phyloP scores from a whole-genome alignment of 1,139 yeast genomes.

The Tardiomyces depauwii region DNA sequence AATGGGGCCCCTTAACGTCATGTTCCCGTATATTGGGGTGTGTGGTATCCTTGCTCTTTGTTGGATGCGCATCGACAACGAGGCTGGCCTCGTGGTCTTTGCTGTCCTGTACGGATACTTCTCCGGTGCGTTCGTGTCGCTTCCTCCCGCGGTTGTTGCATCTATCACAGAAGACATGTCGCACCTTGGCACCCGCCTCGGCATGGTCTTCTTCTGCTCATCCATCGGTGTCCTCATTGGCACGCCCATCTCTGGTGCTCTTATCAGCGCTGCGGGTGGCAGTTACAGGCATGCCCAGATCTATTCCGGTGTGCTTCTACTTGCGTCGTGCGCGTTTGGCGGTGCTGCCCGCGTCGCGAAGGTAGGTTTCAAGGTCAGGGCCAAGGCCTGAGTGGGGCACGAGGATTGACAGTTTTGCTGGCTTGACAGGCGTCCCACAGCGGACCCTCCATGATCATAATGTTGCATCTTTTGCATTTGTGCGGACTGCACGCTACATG shows the following conservation, averaged over 20 bases:
- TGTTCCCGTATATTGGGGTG: constrained; percentile 23
- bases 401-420: too few relatives aligned
- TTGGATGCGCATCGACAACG: constrained; percentile 6
- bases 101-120: constrained; percentile 39
- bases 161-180: constrained; percentile 17
- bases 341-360: neutral
- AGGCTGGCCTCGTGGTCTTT: constrained; percentile 9
- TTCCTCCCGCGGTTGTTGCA: constrained; percentile 29
- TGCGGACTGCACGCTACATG: too few relatives aligned
- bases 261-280: constrained; percentile 17
- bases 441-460: too few relatives aligned
- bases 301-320: neutral
- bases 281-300: constrained; percentile 2
- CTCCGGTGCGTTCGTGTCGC: constrained; percentile 32
- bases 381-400: neutral
- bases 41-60: constrained; percentile 13
- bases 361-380: neutral
- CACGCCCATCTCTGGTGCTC: constrained; percentile 42
- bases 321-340: neutral
- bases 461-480: too few relatives aligned
- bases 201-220: constrained; percentile 47
- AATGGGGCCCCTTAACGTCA: constrained; percentile 35
- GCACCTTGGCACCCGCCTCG: constrained; percentile 34
- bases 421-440: too few relatives aligned
- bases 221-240: constrained; percentile 39